Conservation (phyloP, 139 green algal species). For the Ettlia oleoabundans region DNA sequence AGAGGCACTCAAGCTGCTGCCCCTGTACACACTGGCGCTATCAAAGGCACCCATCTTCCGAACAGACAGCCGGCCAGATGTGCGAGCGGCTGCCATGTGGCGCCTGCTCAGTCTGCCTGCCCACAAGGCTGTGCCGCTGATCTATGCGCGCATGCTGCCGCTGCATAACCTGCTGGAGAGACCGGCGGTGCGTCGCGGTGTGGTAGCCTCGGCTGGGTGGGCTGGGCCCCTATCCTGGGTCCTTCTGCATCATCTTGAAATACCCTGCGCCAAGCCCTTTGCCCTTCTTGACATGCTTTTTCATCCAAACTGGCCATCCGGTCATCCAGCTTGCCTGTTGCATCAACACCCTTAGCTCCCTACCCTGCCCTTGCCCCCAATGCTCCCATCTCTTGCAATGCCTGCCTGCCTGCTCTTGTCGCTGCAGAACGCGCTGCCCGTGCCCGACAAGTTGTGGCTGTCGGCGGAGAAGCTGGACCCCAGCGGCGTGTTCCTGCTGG, state of each 20-base stretch:
- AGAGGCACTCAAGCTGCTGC: slow-evolving; percentile 92
- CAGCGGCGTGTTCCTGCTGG: slow-evolving; percentile 82
- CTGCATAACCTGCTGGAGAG: slow-evolving; percentile 47
- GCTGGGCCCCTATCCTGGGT: no score
- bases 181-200: neutral
- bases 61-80: slow-evolving; percentile 43
- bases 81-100: slow-evolving; percentile 51
- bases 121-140: slow-evolving; percentile 55
- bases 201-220: no score
- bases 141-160: slow-evolving; percentile 74
- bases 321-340: no score
- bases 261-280: no score
- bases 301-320: no score
- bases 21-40: slow-evolving; percentile 81
- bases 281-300: no score
- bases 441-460: slow-evolving; percentile 49
- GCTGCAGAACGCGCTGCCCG: neutral
- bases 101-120: slow-evolving; percentile 68
- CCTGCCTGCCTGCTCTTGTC: neutral
- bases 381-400: neutral
- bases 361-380: no score
- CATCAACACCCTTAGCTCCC: no score
- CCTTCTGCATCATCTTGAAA: no score
- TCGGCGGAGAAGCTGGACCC: slow-evolving; percentile 66
- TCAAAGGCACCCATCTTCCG: slow-evolving; percentile 79